Conservation (phyloP, 768 basidiomycete species). For the Dictyophora rubrovolvata region DNA sequence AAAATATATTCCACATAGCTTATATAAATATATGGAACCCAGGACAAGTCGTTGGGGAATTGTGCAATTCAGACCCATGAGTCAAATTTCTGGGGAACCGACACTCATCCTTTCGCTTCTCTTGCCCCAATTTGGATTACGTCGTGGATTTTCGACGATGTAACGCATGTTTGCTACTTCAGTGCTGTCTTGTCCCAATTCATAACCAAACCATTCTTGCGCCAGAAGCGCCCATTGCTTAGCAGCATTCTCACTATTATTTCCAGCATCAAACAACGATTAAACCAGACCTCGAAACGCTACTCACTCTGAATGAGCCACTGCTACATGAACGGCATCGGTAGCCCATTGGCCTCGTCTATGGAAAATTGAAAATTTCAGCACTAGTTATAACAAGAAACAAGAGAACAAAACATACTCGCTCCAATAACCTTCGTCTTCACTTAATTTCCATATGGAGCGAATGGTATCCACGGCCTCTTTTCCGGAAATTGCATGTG, state of each 20-base stretch:
- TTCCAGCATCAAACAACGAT: background rate
- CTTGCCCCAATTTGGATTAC: constrained; percentile 41
- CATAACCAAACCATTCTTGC: constrained; percentile 43
- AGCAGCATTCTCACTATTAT: constrained; percentile 33
- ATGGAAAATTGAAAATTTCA: background rate
- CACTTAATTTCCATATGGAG: constrained; percentile 47
- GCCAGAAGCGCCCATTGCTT: constrained; percentile 42
- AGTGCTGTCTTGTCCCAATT: constrained; percentile 46
- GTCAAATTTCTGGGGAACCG: background rate
- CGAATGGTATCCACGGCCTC: constrained; percentile 40
- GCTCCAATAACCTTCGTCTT: constrained; percentile 58
- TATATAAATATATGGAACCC: no score
- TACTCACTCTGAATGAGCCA: constrained; percentile 53
- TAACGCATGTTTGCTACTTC: constrained; percentile 31
- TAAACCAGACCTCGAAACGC: background rate
- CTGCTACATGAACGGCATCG: constrained; percentile 50
- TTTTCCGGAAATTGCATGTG: constrained; percentile 31
- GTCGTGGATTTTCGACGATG: constrained; percentile 27
- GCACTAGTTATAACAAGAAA: background rate
- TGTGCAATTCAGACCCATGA: background rate
- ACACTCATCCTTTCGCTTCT: constrained; percentile 16
- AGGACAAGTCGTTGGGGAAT: no score
- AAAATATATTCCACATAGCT: no score
- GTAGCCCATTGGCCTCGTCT: constrained; percentile 47
- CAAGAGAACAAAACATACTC: constrained; percentile 21